Evolutionary conservation across 371 early-diverging fungal species (phyloP).

Genomic region (Apophysomyces ossiformis): DNA sequence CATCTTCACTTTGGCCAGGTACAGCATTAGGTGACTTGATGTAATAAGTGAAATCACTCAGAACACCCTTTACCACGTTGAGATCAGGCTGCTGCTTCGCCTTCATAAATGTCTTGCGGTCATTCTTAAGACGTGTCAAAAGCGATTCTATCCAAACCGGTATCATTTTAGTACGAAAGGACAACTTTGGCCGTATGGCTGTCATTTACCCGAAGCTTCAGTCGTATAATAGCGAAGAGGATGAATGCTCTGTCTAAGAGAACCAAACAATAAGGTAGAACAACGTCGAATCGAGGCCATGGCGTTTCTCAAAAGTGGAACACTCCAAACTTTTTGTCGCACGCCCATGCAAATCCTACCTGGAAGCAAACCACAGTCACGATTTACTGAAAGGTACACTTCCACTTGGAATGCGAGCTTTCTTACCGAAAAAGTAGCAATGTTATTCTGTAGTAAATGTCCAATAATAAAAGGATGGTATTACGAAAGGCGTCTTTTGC

Average conservation of each 20-base stretch:
- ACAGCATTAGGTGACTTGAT: conserved; percentile 63
- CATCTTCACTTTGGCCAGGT: conserved; percentile 43
- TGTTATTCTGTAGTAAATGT: too few relatives aligned
- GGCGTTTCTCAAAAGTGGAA: too few relatives aligned
- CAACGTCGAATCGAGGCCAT: neutral
- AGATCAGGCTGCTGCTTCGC: conserved; percentile 69
- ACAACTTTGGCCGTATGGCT: too few relatives aligned
- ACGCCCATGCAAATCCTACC: too few relatives aligned
- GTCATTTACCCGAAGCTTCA: too few relatives aligned
- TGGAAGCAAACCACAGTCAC: too few relatives aligned
- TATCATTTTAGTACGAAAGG: neutral
- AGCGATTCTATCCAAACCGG: conserved; percentile 14
- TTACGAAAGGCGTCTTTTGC: too few relatives aligned
- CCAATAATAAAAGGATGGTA: too few relatives aligned
- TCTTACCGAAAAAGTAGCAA: too few relatives aligned
- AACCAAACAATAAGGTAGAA: neutral
- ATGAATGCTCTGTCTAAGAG: neutral
- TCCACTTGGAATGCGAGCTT: too few relatives aligned
- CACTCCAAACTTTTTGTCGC: too few relatives aligned
- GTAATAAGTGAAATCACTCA: conserved; percentile 76
- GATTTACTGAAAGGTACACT: too few relatives aligned
- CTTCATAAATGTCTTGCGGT: conserved; percentile 78
- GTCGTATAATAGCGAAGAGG: neutral
- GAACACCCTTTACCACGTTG: conserved; percentile 70
- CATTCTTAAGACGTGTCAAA: conserved; percentile 57